Percentiles rank a stretch among this genome's conserved stretches.
phyloP scores from a whole-genome alignment of 352 stramenopile genomes.

The Pythium folliculosum region DNA sequence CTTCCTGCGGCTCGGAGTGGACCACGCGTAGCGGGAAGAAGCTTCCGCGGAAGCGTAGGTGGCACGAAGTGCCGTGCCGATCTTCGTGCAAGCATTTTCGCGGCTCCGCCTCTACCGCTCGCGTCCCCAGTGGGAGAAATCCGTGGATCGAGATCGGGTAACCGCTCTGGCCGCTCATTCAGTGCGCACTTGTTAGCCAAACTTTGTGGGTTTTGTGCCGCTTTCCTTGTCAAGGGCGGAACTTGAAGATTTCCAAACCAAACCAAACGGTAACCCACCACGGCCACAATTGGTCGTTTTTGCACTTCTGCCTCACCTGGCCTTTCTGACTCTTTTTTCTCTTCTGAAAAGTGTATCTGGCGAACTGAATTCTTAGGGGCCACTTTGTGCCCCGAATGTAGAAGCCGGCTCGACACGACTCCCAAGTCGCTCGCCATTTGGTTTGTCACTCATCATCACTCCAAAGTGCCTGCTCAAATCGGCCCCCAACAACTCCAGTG shows the following conservation, averaged over 20 bases:
- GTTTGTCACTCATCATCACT: conserved; percentile 13
- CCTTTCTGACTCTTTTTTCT: conserved; percentile 14
- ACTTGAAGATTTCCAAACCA: too few species aligned
- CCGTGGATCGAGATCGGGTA: not conserved
- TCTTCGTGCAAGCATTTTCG: conserved; percentile 10
- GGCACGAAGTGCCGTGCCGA: not conserved
- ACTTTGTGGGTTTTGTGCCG: too few species aligned
- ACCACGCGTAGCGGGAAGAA: not conserved
- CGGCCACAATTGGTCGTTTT: not conserved
- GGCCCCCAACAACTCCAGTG: not conserved
- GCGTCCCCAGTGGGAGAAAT: not conserved
- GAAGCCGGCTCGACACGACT: not conserved
- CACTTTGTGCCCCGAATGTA: conserved; percentile 17
- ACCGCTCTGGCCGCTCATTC: not conserved
- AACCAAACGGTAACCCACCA: not conserved
- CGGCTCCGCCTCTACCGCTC: not conserved
- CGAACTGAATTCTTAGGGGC: conserved; percentile 23
- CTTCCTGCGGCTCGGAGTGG: not conserved
- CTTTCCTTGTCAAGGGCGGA: too few species aligned
- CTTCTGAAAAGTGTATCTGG: conserved; percentile 12
- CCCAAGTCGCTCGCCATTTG: conserved; percentile 13
- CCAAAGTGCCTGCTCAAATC: conserved; percentile 25
- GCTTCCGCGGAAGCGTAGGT: conserved; percentile 10
- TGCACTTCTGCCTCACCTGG: not conserved
- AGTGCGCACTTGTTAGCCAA: too few species aligned